Base-by-base conservation (phyloP, 768 basidiomycete genomes). In the Melanogaster broomeanus region DNA sequence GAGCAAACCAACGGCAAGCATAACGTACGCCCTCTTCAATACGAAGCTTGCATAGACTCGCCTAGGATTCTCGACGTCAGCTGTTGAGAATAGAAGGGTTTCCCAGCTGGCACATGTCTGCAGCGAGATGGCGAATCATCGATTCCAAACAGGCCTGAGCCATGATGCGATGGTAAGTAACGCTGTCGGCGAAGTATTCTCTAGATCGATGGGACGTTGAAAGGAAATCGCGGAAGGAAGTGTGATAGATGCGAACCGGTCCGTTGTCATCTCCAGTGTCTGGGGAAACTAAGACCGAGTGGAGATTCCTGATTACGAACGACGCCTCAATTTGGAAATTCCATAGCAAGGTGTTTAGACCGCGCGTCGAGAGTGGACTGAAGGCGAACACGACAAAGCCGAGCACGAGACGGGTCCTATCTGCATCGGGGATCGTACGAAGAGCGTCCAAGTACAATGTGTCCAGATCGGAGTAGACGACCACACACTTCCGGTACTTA, bases 171-270 rank as follows among this genome's bases (percentile, higher is more conserved):
- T 61, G 60, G 39, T 58, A 61, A 28, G 24, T 25, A 19, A 25
- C 8, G 21, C 52, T 22, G 13, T 61, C 52, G 27, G 52, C 45
- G 28, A 58, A 61, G 46, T 52, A 61, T 39, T 45, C 42, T 39
- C 18, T 42, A 35, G 60, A 61, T 52, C 60, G 60, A 19, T 38
- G 34, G 2, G 49, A 9, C 18, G 34, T 44, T 15, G 60, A 51
- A 47, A 61, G 55, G 48, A 61, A 61, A 30, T 61, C 60, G 15
- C 60, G 55, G 35, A 61, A 61, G 13, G 60, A 61, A 11, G 59
- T 61, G 30, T 61, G 60, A 39, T 61, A 61, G 25, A 61, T 39
- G 25, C 56, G 44, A 47, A 61, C 30, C 13, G 49, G 28, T 31
- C 56, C 55, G 10, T 58, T 42, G 6, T 25, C 45, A 4, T 25